Base-by-base conservation (phyloP, 768 basidiomycete genomes). In the Suillus brevipes region DNA sequence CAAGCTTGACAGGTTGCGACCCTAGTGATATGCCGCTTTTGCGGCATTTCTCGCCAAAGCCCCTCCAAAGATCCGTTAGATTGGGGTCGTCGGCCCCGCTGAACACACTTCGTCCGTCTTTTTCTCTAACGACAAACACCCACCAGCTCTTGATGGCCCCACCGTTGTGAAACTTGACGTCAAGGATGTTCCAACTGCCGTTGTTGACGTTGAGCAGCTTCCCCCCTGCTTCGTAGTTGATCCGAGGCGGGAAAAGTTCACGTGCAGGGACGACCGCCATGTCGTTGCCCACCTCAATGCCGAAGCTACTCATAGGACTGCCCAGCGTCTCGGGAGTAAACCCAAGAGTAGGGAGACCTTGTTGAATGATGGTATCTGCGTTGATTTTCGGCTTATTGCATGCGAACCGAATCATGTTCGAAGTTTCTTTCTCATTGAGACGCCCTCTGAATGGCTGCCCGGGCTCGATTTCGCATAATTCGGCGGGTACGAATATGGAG, bases 121-220 rank as follows among this genome's bases (percentile, higher is more conserved):
- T 52, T 25, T 52, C 50, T 25, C 80, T 76, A 23, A 94, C 80
- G 9, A 88, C 82, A 1, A 94, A 70, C 9, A 92, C 85, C 76
- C 86, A 87, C 89, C 90, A 93, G 38, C 80, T 81, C 12, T 73
- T 45, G 20, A 91, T 80, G 2, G 62, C 70, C 0, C 81, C 88
- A 0, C 85, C 86, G 0, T 68, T 72, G 40, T 88, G 85, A 70
- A 94, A 92, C 71, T 87, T 86, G 63, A 90, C 87, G 31, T 88
- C 81, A 42, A 89, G 72, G 61, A 93, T 87, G 67, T 94, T 94
- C 92, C 92, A 94, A 45, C 84, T 83, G 0, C 88, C 93, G 38
- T 89, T 84, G 42, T 70, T 77, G 8, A 86, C 82, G 13, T 76
- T 81, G 2, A 73, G 62, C 74, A 78, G 71, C 5, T 63, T 72